Conservation (phyloP, 1,284 basidiomycete species). For the Puccinia horiana region DNA sequence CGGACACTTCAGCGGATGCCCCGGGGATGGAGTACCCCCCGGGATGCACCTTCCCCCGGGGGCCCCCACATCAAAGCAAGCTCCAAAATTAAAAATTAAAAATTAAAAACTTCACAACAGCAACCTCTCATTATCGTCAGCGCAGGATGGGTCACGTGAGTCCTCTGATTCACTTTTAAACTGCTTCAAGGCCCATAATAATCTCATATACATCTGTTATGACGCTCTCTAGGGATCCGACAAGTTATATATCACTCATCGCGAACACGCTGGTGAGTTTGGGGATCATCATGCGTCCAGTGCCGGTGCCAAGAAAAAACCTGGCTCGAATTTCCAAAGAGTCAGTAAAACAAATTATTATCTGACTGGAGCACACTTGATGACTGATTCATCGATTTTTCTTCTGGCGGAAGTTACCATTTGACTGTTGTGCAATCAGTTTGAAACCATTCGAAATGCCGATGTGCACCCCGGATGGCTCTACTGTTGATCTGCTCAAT, state of each 20-base stretch:
- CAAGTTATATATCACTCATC: constrained; percentile 77
- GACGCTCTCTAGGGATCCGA: constrained; percentile 36
- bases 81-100: too few species aligned
- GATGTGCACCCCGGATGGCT: constrained; percentile 67
- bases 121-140: background rate
- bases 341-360: constrained; percentile 35
- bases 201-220: background rate
- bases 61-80: too few species aligned
- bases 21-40: background rate
- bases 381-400: background rate
- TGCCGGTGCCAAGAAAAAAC: constrained; percentile 46
- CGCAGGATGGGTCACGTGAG: constrained; percentile 4
- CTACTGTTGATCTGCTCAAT: constrained; percentile 57
- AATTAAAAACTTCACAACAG: too few species aligned
- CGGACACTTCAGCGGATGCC: constrained; percentile 18
- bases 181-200: background rate
- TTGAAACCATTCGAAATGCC: constrained; percentile 87
- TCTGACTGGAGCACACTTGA: background rate
- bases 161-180: background rate
- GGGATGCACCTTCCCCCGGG: background rate
- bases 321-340: constrained; percentile 30
- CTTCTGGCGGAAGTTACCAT: constrained; percentile 66
- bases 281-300: constrained; percentile 56
- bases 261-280: constrained; percentile 74
- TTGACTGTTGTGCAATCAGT: constrained; percentile 88